Evolutionary conservation across 306 rosid genomes (phyloP).

Genomic region (Malus sieversii): DNA sequence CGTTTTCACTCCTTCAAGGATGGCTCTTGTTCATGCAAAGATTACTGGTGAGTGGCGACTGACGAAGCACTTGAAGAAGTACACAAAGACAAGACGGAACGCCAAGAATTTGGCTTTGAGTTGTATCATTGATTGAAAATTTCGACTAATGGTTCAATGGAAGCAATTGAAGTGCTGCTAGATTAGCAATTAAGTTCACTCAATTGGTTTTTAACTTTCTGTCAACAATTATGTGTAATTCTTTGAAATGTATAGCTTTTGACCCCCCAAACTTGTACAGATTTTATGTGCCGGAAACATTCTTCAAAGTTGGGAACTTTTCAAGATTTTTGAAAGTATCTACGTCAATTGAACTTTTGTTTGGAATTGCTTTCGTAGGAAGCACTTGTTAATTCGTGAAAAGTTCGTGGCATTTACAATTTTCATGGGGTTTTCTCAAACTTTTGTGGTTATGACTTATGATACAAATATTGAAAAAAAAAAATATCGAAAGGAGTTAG

Average conservation of each 20-base stretch:
- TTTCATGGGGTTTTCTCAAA: not conserved
- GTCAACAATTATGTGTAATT: not conserved
- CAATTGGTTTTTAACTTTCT: not conserved
- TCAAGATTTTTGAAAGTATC: no score
- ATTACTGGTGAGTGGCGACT: slow-evolving; percentile 49
- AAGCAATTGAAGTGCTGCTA: not conserved
- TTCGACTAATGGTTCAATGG: not conserved
- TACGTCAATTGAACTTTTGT: no score
- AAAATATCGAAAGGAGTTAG: not conserved
- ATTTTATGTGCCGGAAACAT: not conserved
- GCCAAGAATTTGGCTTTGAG: not conserved
- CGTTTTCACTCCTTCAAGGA: slow-evolving; percentile 70
- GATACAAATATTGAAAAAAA: not conserved
- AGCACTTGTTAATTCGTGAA: not conserved
- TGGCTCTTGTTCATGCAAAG: slow-evolving; percentile 73
- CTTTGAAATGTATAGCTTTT: not conserved
- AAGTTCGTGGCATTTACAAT: not conserved
- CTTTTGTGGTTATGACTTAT: not conserved
- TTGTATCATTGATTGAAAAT: not conserved
- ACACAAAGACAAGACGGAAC: not conserved
- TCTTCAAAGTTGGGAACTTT: not conserved
- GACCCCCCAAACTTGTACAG: not conserved
- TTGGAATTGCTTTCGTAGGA: not conserved
- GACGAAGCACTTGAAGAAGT: not conserved
- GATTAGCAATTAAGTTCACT: not conserved